These are phyloP conservation scores for Fusarium sp. DNA, from an alignment of 2,329 filamentous ascomycete genomes.

Conservation along the genomic window DNA sequence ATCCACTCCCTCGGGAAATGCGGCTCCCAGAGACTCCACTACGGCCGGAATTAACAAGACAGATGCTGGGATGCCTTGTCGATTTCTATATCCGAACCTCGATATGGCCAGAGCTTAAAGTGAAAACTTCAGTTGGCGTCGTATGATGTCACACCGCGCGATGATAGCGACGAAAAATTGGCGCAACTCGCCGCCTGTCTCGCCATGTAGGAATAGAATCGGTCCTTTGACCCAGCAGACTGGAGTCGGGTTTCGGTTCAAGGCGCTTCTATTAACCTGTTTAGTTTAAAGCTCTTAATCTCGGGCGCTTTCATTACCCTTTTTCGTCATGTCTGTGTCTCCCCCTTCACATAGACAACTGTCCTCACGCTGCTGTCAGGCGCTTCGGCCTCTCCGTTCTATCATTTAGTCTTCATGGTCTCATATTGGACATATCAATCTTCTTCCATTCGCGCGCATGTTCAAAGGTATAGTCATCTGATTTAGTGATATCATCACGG, in stretches of 20 bases:
- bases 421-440: too few relatives aligned
- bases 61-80: background rate
- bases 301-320: background rate
- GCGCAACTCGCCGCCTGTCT: background rate
- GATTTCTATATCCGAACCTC: conserved; percentile 23
- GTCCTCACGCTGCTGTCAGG: too few relatives aligned
- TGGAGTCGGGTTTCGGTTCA: background rate
- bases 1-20: conserved; percentile 14
- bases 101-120: background rate
- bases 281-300: background rate
- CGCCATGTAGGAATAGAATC: background rate
- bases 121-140: conserved; percentile 28
- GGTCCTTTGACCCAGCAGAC: background rate
- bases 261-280: background rate
- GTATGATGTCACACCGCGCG: conserved; percentile 34
- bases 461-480: too few relatives aligned
- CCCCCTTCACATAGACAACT: background rate
- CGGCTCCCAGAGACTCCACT: conserved; percentile 20
- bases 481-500: too few relatives aligned
- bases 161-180: conserved; percentile 16
- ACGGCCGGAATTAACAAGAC: background rate
- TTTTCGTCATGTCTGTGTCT: background rate
- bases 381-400: too few relatives aligned
- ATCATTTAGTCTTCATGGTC: too few relatives aligned
- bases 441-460: too few relatives aligned